These are phyloP conservation scores for Calamus simplicifolius DNA, from an alignment of 176 grass and related monocot genomes.

Conservation along the genomic window DNA sequence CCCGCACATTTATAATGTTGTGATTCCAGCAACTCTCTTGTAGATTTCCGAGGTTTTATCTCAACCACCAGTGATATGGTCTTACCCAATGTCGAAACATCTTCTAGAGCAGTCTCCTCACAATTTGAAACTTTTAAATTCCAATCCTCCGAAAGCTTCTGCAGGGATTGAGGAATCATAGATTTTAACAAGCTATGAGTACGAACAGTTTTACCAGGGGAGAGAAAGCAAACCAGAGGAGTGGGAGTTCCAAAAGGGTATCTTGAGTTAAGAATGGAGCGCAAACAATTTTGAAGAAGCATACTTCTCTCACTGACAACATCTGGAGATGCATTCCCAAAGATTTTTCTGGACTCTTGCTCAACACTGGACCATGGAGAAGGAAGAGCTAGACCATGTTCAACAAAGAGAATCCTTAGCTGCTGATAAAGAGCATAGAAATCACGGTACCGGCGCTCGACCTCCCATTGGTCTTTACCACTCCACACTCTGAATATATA, in stretches of 20 bases:
- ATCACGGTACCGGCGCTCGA: conserved; percentile 82
- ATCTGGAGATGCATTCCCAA: conserved; percentile 89
- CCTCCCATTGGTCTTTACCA: conserved; percentile 56
- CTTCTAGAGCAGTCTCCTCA: conserved; percentile 26
- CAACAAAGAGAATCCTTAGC: conserved; percentile 65
- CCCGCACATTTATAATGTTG: conserved; percentile 91
- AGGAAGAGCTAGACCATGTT: conserved; percentile 62
- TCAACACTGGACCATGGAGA: conserved; percentile 60
- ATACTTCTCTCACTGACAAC: conserved; percentile 72
- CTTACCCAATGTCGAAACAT: conserved; percentile 62
- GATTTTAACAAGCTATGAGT: conserved; percentile 50
- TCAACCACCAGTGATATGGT: conserved; percentile 85
- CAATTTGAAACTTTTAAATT: conserved; percentile 35
- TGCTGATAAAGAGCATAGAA: conserved; percentile 79
- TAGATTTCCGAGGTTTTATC: conserved; percentile 62
- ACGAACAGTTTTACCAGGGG: conserved; percentile 31
- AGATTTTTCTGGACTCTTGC: conserved; percentile 77
- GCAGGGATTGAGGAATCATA: conserved; percentile 39
- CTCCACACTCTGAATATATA: conserved; percentile 87
- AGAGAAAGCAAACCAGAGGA: conserved; percentile 76
- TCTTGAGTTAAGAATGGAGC: conserved; percentile 45
- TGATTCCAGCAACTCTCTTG: conserved; percentile 69
- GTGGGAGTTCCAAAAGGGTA: conserved; percentile 49
- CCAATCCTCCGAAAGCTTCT: conserved; percentile 43
- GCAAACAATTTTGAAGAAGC: conserved; percentile 86